Evolutionary conservation across 352 stramenopile genomes (phyloP).

Genomic region (Stramenopiles sp.): DNA sequence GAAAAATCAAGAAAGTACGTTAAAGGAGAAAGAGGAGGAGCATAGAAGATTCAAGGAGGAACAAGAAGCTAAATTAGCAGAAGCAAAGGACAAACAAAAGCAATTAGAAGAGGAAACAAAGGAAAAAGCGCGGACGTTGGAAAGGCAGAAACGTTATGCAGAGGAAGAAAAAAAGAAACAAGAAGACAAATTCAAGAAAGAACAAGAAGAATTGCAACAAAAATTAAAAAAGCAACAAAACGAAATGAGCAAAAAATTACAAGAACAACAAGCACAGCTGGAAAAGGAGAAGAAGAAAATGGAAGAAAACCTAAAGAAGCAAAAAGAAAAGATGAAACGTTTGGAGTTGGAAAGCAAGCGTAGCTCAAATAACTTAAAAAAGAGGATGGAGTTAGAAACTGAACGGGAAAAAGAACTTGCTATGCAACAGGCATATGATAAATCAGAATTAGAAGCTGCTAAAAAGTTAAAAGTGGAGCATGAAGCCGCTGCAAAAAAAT

Average conservation of each 20-base stretch:
- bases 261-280: not conserved
- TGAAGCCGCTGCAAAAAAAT: not conserved
- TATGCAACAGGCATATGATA: not conserved
- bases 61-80: not conserved
- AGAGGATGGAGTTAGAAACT: not conserved
- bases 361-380: not conserved
- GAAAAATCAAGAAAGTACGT: not conserved
- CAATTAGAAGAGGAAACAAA: not conserved
- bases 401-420: not conserved
- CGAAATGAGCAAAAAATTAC: not conserved
- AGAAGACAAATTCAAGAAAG: not conserved
- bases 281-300: not conserved
- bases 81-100: no score
- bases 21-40: not conserved
- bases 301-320: not conserved
- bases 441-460: not conserved
- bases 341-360: not conserved
- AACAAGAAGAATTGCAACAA: not conserved
- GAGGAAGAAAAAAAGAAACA: not conserved
- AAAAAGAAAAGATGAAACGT: not conserved
- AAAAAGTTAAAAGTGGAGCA: not conserved
- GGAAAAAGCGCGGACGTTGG: not conserved
- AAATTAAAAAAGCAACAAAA: not conserved
- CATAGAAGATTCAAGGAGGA: not conserved
- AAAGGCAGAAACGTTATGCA: not conserved